Evolutionary conservation across 208 protist genomes (phyloP).

Genomic region (Porcisia hertigi): DNA sequence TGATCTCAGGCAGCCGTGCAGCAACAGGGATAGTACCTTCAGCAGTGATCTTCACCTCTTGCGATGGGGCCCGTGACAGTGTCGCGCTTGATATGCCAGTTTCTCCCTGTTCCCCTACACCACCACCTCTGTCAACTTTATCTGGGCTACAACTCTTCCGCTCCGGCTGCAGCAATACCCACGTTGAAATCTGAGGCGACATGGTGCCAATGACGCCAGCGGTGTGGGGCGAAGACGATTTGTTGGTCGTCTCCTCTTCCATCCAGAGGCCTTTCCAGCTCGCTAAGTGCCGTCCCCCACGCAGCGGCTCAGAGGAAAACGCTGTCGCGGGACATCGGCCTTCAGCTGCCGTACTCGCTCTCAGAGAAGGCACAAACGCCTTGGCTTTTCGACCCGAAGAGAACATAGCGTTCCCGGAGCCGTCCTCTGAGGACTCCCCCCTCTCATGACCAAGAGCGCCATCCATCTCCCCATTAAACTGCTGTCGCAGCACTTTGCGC

Average conservation of each 20-base stretch:
- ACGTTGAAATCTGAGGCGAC: neutral
- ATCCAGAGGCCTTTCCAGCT: constrained; percentile 22
- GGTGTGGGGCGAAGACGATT: neutral
- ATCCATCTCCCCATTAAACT: constrained; percentile 5
- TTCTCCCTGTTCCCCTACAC: neutral
- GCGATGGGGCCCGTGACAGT: neutral
- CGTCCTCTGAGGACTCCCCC: neutral
- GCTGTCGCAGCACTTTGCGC: constrained; percentile 25
- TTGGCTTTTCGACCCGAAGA: neutral
- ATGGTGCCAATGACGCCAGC: neutral
- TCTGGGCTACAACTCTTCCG: neutral
- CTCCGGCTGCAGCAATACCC: neutral
- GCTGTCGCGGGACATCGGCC: neutral
- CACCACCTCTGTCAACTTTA: neutral
- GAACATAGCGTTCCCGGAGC: neutral
- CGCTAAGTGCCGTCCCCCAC: constrained; percentile 10
- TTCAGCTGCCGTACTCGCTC: neutral
- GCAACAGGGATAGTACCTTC: neutral
- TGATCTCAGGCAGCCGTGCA: neutral
- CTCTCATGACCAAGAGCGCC: no score
- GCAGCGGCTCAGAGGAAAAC: neutral
- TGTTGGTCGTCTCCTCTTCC: neutral
- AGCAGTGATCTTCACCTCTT: neutral
- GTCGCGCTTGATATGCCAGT: neutral
- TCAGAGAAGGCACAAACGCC: neutral